Conservation (phyloP, 805 yeast genomes). For the Myxozyma nipponensis region DNA sequence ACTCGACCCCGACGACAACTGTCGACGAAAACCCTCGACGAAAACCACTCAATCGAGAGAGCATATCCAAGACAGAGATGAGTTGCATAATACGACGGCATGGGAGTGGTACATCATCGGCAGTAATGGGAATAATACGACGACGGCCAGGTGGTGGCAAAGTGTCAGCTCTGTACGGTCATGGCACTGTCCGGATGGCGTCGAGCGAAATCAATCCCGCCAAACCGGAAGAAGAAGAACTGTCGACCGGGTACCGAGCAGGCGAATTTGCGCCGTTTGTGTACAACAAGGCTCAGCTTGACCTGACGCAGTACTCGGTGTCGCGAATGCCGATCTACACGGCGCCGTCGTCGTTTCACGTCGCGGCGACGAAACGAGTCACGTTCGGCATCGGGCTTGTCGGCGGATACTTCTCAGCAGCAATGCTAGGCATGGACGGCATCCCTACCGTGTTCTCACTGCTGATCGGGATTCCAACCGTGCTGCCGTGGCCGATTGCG, state of each 20-base stretch:
- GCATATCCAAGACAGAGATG: no score
- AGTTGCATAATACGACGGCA: neutral
- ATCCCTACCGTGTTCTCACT: constrained; percentile 49
- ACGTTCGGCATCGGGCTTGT: constrained; percentile 25
- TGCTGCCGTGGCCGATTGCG: constrained; percentile 56
- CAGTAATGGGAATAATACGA: no score
- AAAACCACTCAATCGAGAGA: no score
- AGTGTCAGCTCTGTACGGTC: neutral
- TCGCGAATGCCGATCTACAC: constrained; percentile 29
- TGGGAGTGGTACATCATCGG: no score
- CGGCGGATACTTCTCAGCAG: constrained; percentile 27
- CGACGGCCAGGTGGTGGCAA: neutral
- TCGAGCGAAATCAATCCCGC: constrained; percentile 24
- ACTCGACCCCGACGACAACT: no score
- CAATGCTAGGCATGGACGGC: constrained; percentile 34
- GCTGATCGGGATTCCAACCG: constrained; percentile 42
- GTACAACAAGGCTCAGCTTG: constrained; percentile 10
- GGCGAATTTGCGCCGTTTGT: constrained; percentile 20
- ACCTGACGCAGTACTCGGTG: constrained; percentile 9
- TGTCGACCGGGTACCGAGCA: constrained; percentile 6
- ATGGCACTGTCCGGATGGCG: neutral
- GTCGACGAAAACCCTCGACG: no score
- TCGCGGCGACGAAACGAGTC: constrained; percentile 29
- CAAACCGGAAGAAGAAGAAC: constrained; percentile 13
- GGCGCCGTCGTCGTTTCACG: constrained; percentile 30